Conservation (phyloP, 345 rosid genomes). For the Carallia pectinifolia region DNA sequence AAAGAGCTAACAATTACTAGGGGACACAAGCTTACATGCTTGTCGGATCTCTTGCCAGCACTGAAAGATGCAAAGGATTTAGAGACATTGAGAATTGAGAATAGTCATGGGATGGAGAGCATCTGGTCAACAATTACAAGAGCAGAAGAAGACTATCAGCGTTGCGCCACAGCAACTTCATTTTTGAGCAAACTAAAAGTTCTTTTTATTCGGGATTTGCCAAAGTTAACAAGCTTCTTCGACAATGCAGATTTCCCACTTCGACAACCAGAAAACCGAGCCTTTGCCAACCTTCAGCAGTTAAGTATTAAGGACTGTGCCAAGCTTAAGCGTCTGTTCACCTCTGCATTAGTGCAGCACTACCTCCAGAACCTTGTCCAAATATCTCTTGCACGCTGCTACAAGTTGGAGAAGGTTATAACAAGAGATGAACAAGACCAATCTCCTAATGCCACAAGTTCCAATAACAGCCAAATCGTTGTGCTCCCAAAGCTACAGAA, state of each 20-base stretch:
- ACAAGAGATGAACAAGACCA: not conserved
- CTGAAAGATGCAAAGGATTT: not conserved
- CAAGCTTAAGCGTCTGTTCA: not conserved
- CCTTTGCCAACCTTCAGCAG: not conserved
- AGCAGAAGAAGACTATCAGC: not conserved
- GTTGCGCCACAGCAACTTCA: not conserved
- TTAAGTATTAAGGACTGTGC: not conserved
- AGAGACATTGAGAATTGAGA: not conserved
- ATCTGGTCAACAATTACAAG: not conserved
- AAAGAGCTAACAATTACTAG: not conserved
- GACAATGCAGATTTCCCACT: not conserved
- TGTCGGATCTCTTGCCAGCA: not conserved
- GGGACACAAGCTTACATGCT: not conserved
- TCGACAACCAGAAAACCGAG: not conserved
- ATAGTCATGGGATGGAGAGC: not conserved
- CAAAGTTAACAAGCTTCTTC: not conserved
- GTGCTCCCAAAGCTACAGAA: conserved; percentile 3
- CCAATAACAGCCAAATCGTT: not conserved
- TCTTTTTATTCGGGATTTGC: not conserved
- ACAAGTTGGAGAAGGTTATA: conserved; percentile 18
- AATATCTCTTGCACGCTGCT: not conserved
- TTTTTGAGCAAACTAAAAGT: not conserved
- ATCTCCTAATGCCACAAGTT: not conserved
- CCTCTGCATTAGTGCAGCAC: not conserved
- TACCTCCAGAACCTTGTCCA: conserved; percentile 14